Conservation (phyloP, 495 filamentous ascomycete species). For the Xylaria curta region DNA sequence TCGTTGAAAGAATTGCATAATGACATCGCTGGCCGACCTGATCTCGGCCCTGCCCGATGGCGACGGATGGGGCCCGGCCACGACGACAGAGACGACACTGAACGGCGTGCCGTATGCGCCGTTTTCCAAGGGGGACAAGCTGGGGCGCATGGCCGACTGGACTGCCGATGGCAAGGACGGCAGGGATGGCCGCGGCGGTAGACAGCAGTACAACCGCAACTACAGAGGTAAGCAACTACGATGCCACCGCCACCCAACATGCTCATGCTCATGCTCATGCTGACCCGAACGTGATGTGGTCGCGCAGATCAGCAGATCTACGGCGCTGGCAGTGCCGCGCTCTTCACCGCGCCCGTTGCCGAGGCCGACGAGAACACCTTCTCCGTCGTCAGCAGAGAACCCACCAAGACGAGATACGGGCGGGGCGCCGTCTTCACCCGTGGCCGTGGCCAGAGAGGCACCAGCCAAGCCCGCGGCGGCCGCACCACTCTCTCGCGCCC, state of each 20-base stretch:
- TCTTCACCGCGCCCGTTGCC: slow-evolving; percentile 87
- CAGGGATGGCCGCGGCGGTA: slow-evolving; percentile 73
- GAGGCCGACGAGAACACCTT: slow-evolving; percentile 92
- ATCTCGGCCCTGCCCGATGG: slow-evolving; percentile 64
- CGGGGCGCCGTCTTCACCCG: slow-evolving; percentile 86
- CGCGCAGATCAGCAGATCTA: slow-evolving; percentile 91
- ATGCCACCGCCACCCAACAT: not conserved
- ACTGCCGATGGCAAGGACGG: slow-evolving; percentile 89
- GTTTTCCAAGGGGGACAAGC: slow-evolving; percentile 97
- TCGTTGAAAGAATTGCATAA: slow-evolving; percentile 25
- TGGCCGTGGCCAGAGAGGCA: slow-evolving; percentile 81
- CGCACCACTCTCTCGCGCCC: slow-evolving; percentile 57
- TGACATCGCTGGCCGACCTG: slow-evolving; percentile 56
- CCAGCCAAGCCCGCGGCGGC: slow-evolving; percentile 70
- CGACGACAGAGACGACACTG: slow-evolving; percentile 80
- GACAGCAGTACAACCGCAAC: slow-evolving; percentile 88
- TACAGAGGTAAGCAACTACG: slow-evolving; percentile 73
- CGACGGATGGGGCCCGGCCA: slow-evolving; percentile 87
- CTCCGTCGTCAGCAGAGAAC: slow-evolving; percentile 93
- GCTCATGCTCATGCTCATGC: too few relatives aligned
- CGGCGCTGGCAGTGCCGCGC: slow-evolving; percentile 82
- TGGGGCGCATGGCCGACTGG: slow-evolving; percentile 99
- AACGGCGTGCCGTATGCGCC: slow-evolving; percentile 96
- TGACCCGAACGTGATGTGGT: slow-evolving; percentile 23
- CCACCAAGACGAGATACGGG: slow-evolving; percentile 84